Base-by-base conservation (phyloP, 1,284 basidiomycete species). In the Naganishia albida region DNA sequence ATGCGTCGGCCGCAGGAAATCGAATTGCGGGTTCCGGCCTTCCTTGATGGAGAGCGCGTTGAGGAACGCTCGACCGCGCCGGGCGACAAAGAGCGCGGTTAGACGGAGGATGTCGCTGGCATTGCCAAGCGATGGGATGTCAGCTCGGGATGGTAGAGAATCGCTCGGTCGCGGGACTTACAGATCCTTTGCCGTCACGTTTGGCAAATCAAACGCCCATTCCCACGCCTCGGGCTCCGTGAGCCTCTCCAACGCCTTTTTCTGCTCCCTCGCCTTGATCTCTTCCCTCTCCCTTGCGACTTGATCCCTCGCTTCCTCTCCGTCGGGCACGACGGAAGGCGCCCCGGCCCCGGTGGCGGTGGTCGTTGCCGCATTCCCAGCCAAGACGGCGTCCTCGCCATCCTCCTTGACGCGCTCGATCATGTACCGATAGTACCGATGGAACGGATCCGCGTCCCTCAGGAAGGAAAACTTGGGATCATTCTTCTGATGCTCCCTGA, bases 381-480 rank as follows among this genome's bases (percentile, higher is more conserved):
- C 73, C 55, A 71, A 70, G 7, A 77, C 77, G 46, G 86, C 86
- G 62, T 90, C 89, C 26, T 87, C 84, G 16, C 86, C 78, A 75
- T 92, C 91, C 70, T 82, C 82, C 38, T 71, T 68, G 40, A 73
- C 90, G 89, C 55, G 87, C 83, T 67, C 85, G 80, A 93, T 86
- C 75, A 89, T 87, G 82, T 93, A 87, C 74, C 89, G 86, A 78
- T 98, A 98, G 82, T 98, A 97, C 69, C 90, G 89, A 86, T 97
- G 90, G 82, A 95, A 98, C 72, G 94, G 91, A 83, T 98, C 94
- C 65, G 87, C 86, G 57, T 78, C 75, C 81, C 93, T 93, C 78
- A 98, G 84, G 83, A 98, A 98, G 64, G 93, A 90, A 83, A 97
- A 97, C 80, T 95, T 93, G 69, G 93, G 91, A 82, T 97, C 93